Conservation (phyloP, 2,329 filamentous ascomycete genomes). For the Trichothecium roseum region DNA sequence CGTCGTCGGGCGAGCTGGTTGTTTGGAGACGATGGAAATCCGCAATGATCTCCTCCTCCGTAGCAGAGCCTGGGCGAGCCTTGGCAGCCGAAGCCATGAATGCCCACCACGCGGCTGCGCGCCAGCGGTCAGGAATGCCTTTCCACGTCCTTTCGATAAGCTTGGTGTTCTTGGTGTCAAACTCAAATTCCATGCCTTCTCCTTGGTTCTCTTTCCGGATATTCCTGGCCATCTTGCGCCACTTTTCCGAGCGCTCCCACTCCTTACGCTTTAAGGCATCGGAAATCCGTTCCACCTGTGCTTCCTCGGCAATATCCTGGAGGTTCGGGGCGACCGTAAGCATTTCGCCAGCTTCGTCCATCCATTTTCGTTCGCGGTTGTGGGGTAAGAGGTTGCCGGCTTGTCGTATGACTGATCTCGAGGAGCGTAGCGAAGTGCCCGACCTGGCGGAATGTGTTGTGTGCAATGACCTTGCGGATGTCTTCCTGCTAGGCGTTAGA, state of each 20-base stretch:
- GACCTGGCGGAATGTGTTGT: constrained; percentile 45
- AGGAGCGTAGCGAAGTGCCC: constrained; percentile 38
- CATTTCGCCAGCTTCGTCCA: constrained; percentile 60
- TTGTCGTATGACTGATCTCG: constrained; percentile 44
- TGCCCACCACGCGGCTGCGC: constrained; percentile 85
- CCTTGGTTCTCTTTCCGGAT: constrained; percentile 38
- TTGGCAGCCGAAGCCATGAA: constrained; percentile 74
- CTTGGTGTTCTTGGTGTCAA: constrained; percentile 74
- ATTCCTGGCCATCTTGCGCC: constrained; percentile 55
- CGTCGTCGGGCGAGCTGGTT: constrained; percentile 73
- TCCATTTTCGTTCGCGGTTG: constrained; percentile 48
- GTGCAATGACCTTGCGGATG: constrained; percentile 47
- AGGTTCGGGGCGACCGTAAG: constrained; percentile 48
- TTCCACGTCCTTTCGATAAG: constrained; percentile 93
- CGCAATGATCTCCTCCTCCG: constrained; percentile 61
- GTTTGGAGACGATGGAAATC: constrained; percentile 65
- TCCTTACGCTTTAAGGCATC: constrained; percentile 53
- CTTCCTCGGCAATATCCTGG: constrained; percentile 45
- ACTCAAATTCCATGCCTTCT: constrained; percentile 59
- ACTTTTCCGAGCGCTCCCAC: constrained; percentile 53
- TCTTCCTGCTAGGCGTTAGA: constrained; percentile 35
- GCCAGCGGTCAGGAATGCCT: constrained; percentile 93
- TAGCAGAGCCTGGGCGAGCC: constrained; percentile 44
- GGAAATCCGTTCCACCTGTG: constrained; percentile 37
- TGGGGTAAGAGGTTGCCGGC: constrained; percentile 50